Evolutionary conservation across 2,329 filamentous ascomycete species (phyloP).

Genomic region (Stachybotrys elegans): DNA sequence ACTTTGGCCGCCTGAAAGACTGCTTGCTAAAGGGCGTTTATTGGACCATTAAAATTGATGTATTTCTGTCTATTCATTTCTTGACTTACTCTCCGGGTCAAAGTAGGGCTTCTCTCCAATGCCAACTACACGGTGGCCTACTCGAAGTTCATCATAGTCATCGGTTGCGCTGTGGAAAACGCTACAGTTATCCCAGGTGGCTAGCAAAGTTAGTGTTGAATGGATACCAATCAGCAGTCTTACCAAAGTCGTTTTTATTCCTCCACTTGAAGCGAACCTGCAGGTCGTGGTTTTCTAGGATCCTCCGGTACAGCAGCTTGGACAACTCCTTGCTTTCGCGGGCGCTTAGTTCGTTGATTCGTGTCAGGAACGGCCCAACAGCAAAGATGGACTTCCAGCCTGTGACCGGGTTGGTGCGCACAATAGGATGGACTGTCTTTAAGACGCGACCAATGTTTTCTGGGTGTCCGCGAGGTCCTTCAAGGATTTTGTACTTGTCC

Average conservation of each 20-base stretch:
- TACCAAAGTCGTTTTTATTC: constrained; percentile 33
- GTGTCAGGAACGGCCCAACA: constrained; percentile 34
- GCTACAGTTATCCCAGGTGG: constrained; percentile 59
- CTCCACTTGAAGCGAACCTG: constrained; percentile 42
- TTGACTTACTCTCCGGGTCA: constrained; percentile 43
- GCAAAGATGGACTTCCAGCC: constrained; percentile 50
- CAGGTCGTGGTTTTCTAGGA: constrained; percentile 44
- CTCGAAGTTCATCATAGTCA: constrained; percentile 47
- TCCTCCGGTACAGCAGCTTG: constrained; percentile 32
- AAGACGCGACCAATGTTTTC: constrained; percentile 44
- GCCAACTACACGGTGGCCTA: constrained; percentile 47
- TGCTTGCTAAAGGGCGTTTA: too few relatives aligned
- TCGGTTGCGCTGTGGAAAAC: constrained; percentile 55
- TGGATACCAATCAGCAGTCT: not conserved
- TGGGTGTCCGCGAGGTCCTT: constrained; percentile 25
- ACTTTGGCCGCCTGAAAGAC: too few relatives aligned
- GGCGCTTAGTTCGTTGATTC: constrained; percentile 37
- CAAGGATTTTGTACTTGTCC: constrained; percentile 25
- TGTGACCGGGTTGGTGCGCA: constrained; percentile 58
- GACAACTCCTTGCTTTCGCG: constrained; percentile 38
- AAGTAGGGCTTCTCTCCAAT: constrained; percentile 51
- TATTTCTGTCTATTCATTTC: too few relatives aligned
- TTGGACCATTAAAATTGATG: too few relatives aligned
- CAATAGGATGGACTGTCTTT: constrained; percentile 46
- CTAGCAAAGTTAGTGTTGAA: constrained; percentile 13